These are phyloP conservation scores for Cercophora scortea DNA, from an alignment of 495 filamentous ascomycete species.

Conservation along the genomic window DNA sequence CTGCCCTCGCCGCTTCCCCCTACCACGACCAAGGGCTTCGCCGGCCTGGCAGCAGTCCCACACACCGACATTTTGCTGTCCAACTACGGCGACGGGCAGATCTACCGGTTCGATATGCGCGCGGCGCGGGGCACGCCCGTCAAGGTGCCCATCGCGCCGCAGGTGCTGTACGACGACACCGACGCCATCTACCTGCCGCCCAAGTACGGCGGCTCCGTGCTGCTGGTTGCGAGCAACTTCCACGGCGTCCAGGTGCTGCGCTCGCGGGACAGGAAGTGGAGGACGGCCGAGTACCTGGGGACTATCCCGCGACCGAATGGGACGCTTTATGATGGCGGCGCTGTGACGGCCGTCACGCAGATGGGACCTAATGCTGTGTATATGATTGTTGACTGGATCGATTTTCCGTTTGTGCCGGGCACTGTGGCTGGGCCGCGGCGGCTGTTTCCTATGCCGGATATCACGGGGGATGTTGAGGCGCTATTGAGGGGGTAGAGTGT, in stretches of 20 bases:
- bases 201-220: slow-evolving; percentile 24
- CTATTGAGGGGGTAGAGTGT: slow-evolving; percentile 1
- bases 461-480: slow-evolving; percentile 17
- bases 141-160: slow-evolving; percentile 10
- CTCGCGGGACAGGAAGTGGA: slow-evolving; percentile 25
- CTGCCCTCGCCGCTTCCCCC: slow-evolving; percentile 5
- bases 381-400: slow-evolving; percentile 13
- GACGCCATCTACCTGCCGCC: slow-evolving; percentile 31
- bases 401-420: neutral
- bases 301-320: slow-evolving; percentile 16
- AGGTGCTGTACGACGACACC: slow-evolving; percentile 9
- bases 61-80: slow-evolving; percentile 19
- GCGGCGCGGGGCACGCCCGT: slow-evolving; percentile 12
- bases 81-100: slow-evolving; percentile 19
- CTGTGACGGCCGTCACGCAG: slow-evolving; percentile 20
- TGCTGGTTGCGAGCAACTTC: slow-evolving; percentile 18
- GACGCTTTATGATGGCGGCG: slow-evolving; percentile 5
- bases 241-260: slow-evolving; percentile 26
- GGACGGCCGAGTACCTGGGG: slow-evolving; percentile 26
- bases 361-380: slow-evolving; percentile 18
- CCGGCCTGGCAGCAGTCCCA: slow-evolving; percentile 20
- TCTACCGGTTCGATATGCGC: slow-evolving; percentile 24
- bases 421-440: slow-evolving; percentile 16
- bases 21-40: slow-evolving; percentile 18
- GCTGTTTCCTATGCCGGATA: slow-evolving; percentile 23